These are phyloP conservation scores for Anisodus tanguticus DNA, from an alignment of 257 asterid species.

Conservation along the genomic window DNA sequence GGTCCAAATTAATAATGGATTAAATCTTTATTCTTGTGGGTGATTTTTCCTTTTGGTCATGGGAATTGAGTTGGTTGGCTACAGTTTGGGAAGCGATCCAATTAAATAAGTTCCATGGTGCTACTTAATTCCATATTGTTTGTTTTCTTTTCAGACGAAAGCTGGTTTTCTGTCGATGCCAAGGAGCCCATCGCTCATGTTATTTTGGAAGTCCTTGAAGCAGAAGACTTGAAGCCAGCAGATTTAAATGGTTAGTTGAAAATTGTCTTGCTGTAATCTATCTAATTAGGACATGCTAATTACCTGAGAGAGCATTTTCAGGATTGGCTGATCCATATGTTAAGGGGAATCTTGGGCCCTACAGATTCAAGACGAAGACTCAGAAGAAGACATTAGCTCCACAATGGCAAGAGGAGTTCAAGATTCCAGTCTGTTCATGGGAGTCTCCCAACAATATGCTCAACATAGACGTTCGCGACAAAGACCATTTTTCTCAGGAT, in stretches of 20 bases:
- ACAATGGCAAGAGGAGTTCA: slow-evolving; percentile 95
- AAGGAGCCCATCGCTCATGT: slow-evolving; percentile 62
- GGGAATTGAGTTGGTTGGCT: not conserved
- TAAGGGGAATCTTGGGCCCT: slow-evolving; percentile 83
- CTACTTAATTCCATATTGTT: not conserved
- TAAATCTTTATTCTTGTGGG: not conserved
- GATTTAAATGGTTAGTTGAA: slow-evolving; percentile 77
- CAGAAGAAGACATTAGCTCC: slow-evolving; percentile 82
- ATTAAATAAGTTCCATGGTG: not conserved
- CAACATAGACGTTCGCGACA: slow-evolving; percentile 73
- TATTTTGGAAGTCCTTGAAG: slow-evolving; percentile 87
- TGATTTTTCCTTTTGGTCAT: too few relatives aligned
- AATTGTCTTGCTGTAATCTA: not conserved
- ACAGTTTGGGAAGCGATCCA: not conserved
- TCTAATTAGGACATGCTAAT: slow-evolving; percentile 7
- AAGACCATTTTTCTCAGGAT: slow-evolving; percentile 68
- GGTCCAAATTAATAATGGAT: not conserved
- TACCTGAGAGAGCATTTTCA: slow-evolving; percentile 42
- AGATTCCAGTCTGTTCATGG: slow-evolving; percentile 87
- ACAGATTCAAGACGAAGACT: slow-evolving; percentile 80
- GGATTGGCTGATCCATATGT: slow-evolving; percentile 97
- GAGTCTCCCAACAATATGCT: slow-evolving; percentile 73
- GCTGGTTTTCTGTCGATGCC: slow-evolving; percentile 65
- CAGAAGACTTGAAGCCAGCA: slow-evolving; percentile 81
- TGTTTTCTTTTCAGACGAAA: slow-evolving; percentile 35